Percentiles rank a stretch among this genome's conserved stretches.
These are phyloP conservation scores for Coffea eugenioides DNA, from an alignment of 257 asterid genomes.

Conservation along the genomic window DNA sequence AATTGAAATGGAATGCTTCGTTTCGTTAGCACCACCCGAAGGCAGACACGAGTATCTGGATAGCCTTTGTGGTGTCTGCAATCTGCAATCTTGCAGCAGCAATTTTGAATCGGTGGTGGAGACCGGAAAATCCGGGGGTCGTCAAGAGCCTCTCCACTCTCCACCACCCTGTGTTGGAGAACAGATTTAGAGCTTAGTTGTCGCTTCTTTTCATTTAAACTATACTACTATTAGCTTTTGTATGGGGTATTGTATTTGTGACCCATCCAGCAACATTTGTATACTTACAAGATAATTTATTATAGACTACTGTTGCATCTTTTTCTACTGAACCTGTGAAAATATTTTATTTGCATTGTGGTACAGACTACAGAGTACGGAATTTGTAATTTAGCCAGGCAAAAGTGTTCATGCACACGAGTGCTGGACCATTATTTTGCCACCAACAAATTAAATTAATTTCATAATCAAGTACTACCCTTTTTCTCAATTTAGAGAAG, in stretches of 20 bases:
- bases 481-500: neutral
- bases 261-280: slow-evolving; percentile 34
- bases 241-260: slow-evolving; percentile 40
- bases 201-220: slow-evolving; percentile 19
- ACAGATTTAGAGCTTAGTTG: slow-evolving; percentile 19
- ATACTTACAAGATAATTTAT: slow-evolving; percentile 9
- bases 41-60: slow-evolving; percentile 2
- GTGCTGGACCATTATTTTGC: slow-evolving; percentile 24
- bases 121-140: slow-evolving; percentile 26
- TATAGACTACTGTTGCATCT: slow-evolving; percentile 1
- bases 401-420: slow-evolving; percentile 53
- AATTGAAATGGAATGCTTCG: neutral
- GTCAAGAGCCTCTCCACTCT: slow-evolving; percentile 12
- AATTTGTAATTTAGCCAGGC: slow-evolving; percentile 22
- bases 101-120: neutral
- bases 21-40: neutral
- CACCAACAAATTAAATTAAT: slow-evolving; percentile 6
- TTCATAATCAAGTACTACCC: neutral
- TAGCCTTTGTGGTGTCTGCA: neutral
- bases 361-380: neutral
- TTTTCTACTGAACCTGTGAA: slow-evolving; percentile 20
- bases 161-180: slow-evolving; percentile 15
- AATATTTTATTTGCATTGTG: neutral
- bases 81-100: slow-evolving; percentile 2
- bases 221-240: slow-evolving; percentile 12